Base-by-base conservation (phyloP, 2,329 filamentous ascomycete species). In the Epichloe uncinata region DNA sequence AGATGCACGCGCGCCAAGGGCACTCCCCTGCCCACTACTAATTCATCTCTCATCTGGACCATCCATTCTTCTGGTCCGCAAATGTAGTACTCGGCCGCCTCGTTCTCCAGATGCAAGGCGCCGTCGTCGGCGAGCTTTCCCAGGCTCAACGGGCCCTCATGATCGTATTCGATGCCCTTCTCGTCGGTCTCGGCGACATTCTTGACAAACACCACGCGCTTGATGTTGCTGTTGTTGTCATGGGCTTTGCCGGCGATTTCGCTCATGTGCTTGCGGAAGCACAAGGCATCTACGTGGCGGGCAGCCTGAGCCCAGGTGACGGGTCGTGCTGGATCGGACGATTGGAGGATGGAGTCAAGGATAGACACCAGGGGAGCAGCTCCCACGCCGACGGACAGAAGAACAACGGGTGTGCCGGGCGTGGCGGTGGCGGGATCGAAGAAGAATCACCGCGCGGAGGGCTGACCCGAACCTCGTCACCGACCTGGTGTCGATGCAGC, bases 1-100 rank as follows among this genome's bases (percentile, higher is more conserved):
- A 85, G 71, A 57, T 79, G 74, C 41, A 85, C 71, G 54, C 77
- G 73, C 36, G 71, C 71, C 42, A 63, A 61, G 1, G 67, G 61
- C 0, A 87, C 79, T 0, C 79, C 81, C 51, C 68, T 62, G 1
- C 56, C 65, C 55, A 70, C 63, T 51, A 70, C 63, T 52, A 87
- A 65, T 52, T 68, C 70, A 13, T 64, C 62, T 56, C 75, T 68
- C 26, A 76, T 67, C 43, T 78, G 73, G 11, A 71, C 57, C 85
- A 88, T 88, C 69, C 87, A 88, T 15, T 61, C 59, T 48, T 72
- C 70, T 0, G 84, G 84, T 0, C 84, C 85, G 59, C 85, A 88
- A 42, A 85, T 64, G 57, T 77, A 87, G 62, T 87, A 89, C 56
- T 78, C 69, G 0, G 84, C 71, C 44, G 64, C 63, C 1, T 62